Evolutionary conservation across 345 rosid species (phyloP).

Genomic region (Rhizophora apiculata): DNA sequence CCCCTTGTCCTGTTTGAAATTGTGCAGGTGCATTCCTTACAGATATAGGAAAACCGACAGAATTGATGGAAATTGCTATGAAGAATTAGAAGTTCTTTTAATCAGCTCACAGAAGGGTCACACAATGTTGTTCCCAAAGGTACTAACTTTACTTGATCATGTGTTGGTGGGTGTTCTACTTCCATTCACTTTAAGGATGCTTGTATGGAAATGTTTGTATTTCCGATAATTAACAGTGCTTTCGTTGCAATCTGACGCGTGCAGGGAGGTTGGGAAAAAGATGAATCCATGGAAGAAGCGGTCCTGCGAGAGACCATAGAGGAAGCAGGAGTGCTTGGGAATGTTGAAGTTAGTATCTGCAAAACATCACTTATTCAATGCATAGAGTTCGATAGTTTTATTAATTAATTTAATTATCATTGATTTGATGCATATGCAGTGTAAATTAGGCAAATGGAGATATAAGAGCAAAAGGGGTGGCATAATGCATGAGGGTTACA

Average conservation of each 20-base stretch:
- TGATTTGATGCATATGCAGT: slow-evolving; percentile 17
- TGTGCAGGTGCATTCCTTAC: slow-evolving; percentile 56
- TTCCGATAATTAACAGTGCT: not conserved
- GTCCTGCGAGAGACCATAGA: slow-evolving; percentile 51
- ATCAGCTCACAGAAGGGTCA: slow-evolving; percentile 55
- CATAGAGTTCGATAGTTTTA: not conserved
- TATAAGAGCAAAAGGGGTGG: slow-evolving; percentile 50
- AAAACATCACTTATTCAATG: not conserved
- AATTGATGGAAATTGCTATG: slow-evolving; percentile 17
- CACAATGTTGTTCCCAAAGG: slow-evolving; percentile 61
- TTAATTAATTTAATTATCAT: not conserved
- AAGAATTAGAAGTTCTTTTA: slow-evolving; percentile 51
- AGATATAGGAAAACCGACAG: slow-evolving; percentile 38
- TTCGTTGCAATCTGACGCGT: not conserved
- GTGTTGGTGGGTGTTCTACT: not conserved
- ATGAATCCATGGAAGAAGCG: slow-evolving; percentile 59
- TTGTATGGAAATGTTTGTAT: not conserved
- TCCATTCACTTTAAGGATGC: not conserved
- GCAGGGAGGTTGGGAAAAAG: slow-evolving; percentile 66
- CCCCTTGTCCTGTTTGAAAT: not conserved
- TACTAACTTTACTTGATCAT: not conserved
- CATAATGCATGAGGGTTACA: slow-evolving; percentile 46
- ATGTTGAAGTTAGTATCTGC: slow-evolving; percentile 31
- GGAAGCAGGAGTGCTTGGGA: slow-evolving; percentile 62
- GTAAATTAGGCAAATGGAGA: slow-evolving; percentile 46